Conservation (phyloP, 495 filamentous ascomycete genomes). For the Trypethelium eluteriae region DNA sequence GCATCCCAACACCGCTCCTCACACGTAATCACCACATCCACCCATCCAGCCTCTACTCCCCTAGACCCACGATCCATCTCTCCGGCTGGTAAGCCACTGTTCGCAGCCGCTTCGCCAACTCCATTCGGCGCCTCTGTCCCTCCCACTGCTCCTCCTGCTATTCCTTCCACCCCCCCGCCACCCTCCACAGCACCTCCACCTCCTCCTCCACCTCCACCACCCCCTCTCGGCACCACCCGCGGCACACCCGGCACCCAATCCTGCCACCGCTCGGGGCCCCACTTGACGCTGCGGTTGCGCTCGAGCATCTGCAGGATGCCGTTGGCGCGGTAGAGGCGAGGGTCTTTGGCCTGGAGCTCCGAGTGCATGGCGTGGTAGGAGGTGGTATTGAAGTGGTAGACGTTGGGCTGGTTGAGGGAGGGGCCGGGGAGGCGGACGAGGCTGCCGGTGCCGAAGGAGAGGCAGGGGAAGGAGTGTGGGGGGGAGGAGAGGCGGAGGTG, state of each 20-base stretch:
- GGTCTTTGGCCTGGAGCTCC: constrained; percentile 77
- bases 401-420: constrained; percentile 84
- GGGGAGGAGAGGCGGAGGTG: constrained; percentile 81
- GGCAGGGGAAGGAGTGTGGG: constrained; percentile 66
- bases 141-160: constrained; percentile 10
- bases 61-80: constrained; percentile 53
- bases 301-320: constrained; percentile 93
- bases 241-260: constrained; percentile 90
- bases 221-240: constrained; percentile 51
- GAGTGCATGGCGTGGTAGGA: constrained; percentile 89
- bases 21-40: constrained; percentile 94
- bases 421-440: constrained; percentile 91
- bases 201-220: constrained; percentile 17
- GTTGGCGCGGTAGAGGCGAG: constrained; percentile 80
- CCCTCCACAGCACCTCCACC: constrained; percentile 47
- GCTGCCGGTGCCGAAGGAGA: constrained; percentile 95
- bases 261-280: constrained; percentile 94
- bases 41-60: constrained; percentile 84
- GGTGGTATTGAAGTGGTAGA: constrained; percentile 92
- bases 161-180: constrained; percentile 60
- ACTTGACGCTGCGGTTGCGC: constrained; percentile 85
- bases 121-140: constrained; percentile 12
- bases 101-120: background rate
- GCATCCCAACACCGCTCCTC: constrained; percentile 99
- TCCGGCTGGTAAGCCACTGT: background rate